Conservation (phyloP, 1,284 basidiomycete species). For the Meripilus lineatus region DNA sequence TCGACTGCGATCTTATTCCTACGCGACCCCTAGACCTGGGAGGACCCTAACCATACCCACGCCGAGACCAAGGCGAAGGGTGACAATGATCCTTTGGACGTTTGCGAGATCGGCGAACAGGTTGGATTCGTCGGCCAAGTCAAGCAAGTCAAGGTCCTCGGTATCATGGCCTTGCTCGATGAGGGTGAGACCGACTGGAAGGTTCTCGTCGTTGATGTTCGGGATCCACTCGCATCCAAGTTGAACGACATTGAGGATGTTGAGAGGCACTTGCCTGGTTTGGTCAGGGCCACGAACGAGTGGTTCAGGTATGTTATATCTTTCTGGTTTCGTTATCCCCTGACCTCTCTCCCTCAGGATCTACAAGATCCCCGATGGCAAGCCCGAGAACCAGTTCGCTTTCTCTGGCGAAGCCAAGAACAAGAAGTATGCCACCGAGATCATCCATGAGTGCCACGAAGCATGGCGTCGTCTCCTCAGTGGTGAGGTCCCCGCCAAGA, state of each 20-base stretch:
- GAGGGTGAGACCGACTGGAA: conserved; percentile 99
- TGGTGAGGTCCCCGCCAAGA: conserved; percentile 76
- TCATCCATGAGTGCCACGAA: conserved; percentile 98
- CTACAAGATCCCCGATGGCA: conserved; percentile 98
- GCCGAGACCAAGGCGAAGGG: conserved; percentile 99
- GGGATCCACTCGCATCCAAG: conserved; percentile 93
- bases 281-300: conserved; percentile 95
- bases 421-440: conserved; percentile 98
- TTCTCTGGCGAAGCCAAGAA: conserved; percentile 99
- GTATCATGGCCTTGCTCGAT: conserved; percentile 98
- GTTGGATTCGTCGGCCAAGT: conserved; percentile 97
- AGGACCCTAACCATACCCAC: conserved; percentile 86
- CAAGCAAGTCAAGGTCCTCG: conserved; percentile 99
- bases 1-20: conserved; percentile 2
- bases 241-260: conserved; percentile 99
- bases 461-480: conserved; percentile 94
- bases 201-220: conserved; percentile 95
- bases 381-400: conserved; percentile 98
- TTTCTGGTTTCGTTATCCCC: conserved; percentile 8
- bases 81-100: conserved; percentile 99
- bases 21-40: conserved; percentile 78
- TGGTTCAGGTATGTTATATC: conserved; percentile 72
- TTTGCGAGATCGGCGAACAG: conserved; percentile 99
- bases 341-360: conserved; percentile 48
- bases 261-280: conserved; percentile 95